Conservation (phyloP, 106 monocot species). For the Dendrobium officinale region DNA sequence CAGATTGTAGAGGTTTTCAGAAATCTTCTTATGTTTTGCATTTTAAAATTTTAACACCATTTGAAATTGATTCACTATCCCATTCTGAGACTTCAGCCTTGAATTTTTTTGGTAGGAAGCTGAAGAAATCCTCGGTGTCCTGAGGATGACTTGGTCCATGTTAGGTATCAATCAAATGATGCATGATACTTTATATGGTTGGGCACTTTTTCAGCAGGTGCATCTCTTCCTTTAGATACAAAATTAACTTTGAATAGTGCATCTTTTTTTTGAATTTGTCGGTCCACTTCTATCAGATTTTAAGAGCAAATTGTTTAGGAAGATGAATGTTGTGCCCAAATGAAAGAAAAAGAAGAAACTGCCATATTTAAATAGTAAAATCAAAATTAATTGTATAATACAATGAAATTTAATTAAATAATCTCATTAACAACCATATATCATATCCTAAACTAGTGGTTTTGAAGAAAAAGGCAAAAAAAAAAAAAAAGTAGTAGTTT, state of each 20-base stretch:
- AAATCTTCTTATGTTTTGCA: not conserved
- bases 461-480: not conserved
- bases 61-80: not conserved
- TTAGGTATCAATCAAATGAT: slow-evolving; percentile 58
- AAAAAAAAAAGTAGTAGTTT: not conserved
- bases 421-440: not conserved
- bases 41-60: not conserved
- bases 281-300: not conserved
- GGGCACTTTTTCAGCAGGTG: slow-evolving; percentile 74
- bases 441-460: not conserved
- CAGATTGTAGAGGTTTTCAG: slow-evolving; percentile 53
- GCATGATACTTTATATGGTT: slow-evolving; percentile 51
- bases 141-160: slow-evolving; percentile 50
- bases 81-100: not conserved
- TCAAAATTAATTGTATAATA: not conserved
- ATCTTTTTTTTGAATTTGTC: not conserved
- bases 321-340: not conserved
- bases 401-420: not conserved
- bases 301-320: not conserved
- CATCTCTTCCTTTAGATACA: slow-evolving; percentile 2
- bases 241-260: not conserved
- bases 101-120: slow-evolving; percentile 42
- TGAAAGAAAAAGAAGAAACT: not conserved
- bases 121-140: slow-evolving; percentile 51
- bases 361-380: not conserved